phyloP scores from a whole-genome alignment of 371 early-diverging fungal genomes.

The Smittium culicis region DNA sequence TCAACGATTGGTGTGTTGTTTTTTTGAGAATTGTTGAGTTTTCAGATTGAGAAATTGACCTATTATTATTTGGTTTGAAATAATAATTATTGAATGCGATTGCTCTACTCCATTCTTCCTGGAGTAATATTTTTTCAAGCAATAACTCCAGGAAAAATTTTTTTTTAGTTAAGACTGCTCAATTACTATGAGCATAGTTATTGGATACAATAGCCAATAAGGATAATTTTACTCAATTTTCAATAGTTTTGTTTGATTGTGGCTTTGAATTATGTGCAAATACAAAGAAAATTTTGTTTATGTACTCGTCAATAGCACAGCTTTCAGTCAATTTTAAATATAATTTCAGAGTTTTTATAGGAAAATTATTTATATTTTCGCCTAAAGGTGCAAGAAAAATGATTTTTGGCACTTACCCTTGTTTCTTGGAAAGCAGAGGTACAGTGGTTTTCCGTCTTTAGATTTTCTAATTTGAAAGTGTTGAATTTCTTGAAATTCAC shows the following conservation, averaged over 20 bases:
- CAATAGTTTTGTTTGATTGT: neutral
- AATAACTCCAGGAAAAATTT: neutral
- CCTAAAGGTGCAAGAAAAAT: neutral
- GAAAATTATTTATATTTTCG: neutral
- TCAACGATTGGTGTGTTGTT: conserved; percentile 7
- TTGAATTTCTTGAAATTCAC: conserved; percentile 1
- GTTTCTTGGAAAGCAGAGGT: neutral
- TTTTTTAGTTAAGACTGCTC: neutral
- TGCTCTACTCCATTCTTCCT: neutral
- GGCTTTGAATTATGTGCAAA: neutral
- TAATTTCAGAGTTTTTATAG: neutral
- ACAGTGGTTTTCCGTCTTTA: neutral
- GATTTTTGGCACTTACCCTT: conserved; percentile 3
- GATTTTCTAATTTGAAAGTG: neutral
- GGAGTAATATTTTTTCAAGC: neutral
- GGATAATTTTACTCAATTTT: neutral
- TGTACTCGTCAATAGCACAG: neutral
- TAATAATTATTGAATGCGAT: conserved; percentile 3
- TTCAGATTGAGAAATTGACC: neutral
- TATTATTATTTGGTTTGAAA: neutral
- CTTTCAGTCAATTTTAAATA: conserved; percentile 7
- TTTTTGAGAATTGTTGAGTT: neutral
- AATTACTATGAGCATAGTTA: neutral
- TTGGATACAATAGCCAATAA: neutral
- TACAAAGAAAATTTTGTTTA: conserved; percentile 4